Conservation (phyloP, 108 stramenopile genomes). For the Nitzschia inconspicua region DNA sequence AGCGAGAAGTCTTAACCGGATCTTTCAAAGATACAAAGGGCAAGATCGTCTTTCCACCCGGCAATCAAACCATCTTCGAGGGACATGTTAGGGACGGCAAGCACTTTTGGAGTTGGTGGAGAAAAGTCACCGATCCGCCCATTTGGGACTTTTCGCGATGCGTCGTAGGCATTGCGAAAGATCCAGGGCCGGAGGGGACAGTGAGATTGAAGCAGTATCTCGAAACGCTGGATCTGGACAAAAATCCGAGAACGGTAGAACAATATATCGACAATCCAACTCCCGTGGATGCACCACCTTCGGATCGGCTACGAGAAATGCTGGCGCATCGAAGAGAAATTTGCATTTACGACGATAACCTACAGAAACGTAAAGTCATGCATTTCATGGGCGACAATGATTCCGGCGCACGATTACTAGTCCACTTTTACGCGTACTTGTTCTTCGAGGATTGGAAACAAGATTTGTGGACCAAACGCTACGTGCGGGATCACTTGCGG, state of each 20-base stretch:
- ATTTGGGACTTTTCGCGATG: slow-evolving; percentile 66
- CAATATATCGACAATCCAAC: slow-evolving; percentile 56
- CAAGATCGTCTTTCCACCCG: slow-evolving; percentile 55
- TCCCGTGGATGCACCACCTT: slow-evolving; percentile 59
- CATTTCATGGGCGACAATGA: slow-evolving; percentile 58
- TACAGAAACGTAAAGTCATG: slow-evolving; percentile 73
- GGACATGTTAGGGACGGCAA: slow-evolving; percentile 40
- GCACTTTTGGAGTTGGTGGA: slow-evolving; percentile 16
- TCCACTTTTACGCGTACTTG: slow-evolving; percentile 87
- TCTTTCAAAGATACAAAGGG: slow-evolving; percentile 40
- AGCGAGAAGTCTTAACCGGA: slow-evolving; percentile 52
- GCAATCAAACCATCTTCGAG: slow-evolving; percentile 29
- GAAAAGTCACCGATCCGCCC: slow-evolving; percentile 8
- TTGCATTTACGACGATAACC: slow-evolving; percentile 62
- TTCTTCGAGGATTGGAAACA: slow-evolving; percentile 88
- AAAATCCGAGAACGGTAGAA: slow-evolving; percentile 36
- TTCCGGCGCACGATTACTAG: slow-evolving; percentile 60
- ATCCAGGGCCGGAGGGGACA: slow-evolving; percentile 31
- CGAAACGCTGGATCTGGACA: slow-evolving; percentile 25
- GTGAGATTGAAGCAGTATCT: slow-evolving; percentile 45
- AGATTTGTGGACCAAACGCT: slow-evolving; percentile 76
- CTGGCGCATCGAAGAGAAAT: slow-evolving; percentile 43
- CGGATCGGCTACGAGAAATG: slow-evolving; percentile 61
- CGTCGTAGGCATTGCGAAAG: slow-evolving; percentile 57
- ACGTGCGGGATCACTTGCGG: slow-evolving; percentile 86